Evolutionary conservation across 192 early-diverging fungal genomes (phyloP).

Genomic region (Oehlia diaphana): DNA sequence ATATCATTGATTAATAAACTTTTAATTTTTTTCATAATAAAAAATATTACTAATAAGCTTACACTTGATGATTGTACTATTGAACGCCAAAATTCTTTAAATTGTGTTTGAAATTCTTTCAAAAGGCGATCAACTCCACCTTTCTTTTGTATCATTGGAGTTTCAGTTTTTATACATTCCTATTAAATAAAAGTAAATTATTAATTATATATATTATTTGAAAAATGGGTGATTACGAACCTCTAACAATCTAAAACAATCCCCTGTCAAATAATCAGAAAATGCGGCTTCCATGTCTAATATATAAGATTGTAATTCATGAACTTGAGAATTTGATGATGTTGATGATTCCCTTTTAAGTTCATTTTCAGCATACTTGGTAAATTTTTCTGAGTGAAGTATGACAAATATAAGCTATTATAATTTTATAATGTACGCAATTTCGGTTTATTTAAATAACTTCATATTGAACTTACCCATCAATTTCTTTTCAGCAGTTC

Average conservation of each 20-base stretch:
- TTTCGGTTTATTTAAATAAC: not conserved
- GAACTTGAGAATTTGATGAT: not conserved
- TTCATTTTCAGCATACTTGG: not conserved
- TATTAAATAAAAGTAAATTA: not conserved
- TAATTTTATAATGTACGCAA: not conserved
- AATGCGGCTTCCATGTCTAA: constrained; percentile 38
- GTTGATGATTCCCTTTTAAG: too few relatives aligned
- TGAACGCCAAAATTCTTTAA: constrained; percentile 44
- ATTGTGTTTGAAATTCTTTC: constrained; percentile 35
- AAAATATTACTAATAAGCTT: not conserved
- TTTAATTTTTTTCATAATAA: too few relatives aligned
- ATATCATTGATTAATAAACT: not conserved
- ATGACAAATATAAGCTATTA: not conserved
- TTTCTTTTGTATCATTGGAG: constrained; percentile 33
- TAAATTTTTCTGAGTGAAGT: not conserved
- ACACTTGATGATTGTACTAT: constrained; percentile 37
- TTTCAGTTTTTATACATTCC: constrained; percentile 44
- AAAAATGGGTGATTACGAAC: not conserved
- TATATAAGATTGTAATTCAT: constrained; percentile 21
- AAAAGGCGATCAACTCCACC: constrained; percentile 36
- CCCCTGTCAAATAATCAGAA: constrained; percentile 32
- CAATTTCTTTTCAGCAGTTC: not conserved
- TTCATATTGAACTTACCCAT: not conserved
- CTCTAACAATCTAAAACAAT: constrained; percentile 42
- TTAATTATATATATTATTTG: not conserved